A percentile compares a stretch with the other conserved stretches of the same genome.
Evolutionary conservation across 305 asterid genomes (phyloP).

Genomic region (Petunia hybrid): DNA sequence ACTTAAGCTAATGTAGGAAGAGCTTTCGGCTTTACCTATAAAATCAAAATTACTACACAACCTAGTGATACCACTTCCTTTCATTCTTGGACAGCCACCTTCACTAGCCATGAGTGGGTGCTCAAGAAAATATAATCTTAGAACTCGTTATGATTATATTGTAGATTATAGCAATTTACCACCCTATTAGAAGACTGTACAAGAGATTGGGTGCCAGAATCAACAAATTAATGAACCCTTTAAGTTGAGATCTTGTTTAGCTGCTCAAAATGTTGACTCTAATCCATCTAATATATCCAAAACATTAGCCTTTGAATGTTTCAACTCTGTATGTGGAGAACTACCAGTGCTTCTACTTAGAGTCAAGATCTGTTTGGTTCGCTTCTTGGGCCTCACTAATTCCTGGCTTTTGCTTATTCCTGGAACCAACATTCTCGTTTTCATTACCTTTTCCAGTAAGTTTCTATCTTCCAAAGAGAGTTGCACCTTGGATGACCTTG

Average conservation of each 20-base stretch:
- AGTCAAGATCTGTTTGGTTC: slow-evolving; percentile 55
- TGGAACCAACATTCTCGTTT: slow-evolving; percentile 55
- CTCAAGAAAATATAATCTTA: neutral
- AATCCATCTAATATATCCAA: slow-evolving; percentile 89
- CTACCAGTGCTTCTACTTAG: slow-evolving; percentile 79
- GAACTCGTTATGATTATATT: neutral
- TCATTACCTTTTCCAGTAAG: slow-evolving; percentile 72
- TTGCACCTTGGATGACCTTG: slow-evolving; percentile 36
- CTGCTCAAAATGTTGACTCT: slow-evolving; percentile 60
- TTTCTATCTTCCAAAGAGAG: slow-evolving; percentile 66
- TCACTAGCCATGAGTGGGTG: neutral
- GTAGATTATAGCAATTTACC: neutral
- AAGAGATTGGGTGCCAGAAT: neutral
- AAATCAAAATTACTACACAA: neutral
- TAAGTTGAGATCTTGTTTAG: slow-evolving; percentile 40
- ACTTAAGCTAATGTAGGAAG: neutral
- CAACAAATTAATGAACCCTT: neutral
- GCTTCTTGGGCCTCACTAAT: slow-evolving; percentile 53
- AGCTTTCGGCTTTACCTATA: neutral
- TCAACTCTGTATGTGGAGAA: slow-evolving; percentile 66
- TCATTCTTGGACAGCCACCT: neutral
- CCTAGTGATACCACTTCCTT: neutral
- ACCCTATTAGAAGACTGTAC: neutral
- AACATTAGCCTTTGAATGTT: slow-evolving; percentile 53
- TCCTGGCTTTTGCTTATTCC: slow-evolving; percentile 93